A percentile compares a stretch with the other conserved stretches of the same genome.
Conservation (phyloP, 176 grass and related monocot species). For the Stipa capillata region DNA sequence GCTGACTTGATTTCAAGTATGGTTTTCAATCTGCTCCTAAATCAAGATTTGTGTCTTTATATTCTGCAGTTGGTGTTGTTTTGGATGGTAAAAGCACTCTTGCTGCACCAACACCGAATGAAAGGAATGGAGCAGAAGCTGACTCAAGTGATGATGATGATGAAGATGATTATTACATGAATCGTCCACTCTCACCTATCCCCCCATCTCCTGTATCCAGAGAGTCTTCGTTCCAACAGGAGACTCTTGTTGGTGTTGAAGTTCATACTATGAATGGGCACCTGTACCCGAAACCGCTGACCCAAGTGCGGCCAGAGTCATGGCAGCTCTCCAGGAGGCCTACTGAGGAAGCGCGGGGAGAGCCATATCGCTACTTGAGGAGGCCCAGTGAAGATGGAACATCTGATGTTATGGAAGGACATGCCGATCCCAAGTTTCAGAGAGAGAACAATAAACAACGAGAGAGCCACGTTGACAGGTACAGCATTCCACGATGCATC, state of each 20-base stretch:
- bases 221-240: constrained; percentile 63
- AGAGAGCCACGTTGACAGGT: constrained; percentile 15
- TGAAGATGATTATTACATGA: constrained; percentile 60
- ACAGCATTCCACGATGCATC: constrained; percentile 42
- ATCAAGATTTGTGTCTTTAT: constrained; percentile 6
- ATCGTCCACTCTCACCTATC: constrained; percentile 36
- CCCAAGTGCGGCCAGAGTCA: constrained; percentile 45
- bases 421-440: constrained; percentile 8
- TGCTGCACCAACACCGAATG: not conserved
- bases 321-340: constrained; percentile 41
- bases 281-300: constrained; percentile 40
- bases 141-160: constrained; percentile 49
- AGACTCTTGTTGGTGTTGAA: constrained; percentile 37
- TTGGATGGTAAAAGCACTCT: constrained; percentile 28
- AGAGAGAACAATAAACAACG: constrained; percentile 11
- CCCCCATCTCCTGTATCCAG: constrained; percentile 51
- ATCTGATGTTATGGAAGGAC: constrained; percentile 28
- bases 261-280: constrained; percentile 51
- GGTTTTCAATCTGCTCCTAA: not conserved
- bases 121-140: constrained; percentile 35
- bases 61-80: constrained; percentile 37
- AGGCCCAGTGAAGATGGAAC: constrained; percentile 39
- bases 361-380: constrained; percentile 35
- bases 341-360: constrained; percentile 19
- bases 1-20: not conserved